Evolutionary conservation across 805 yeast species (phyloP).

Genomic region (Candida palmyrensis): DNA sequence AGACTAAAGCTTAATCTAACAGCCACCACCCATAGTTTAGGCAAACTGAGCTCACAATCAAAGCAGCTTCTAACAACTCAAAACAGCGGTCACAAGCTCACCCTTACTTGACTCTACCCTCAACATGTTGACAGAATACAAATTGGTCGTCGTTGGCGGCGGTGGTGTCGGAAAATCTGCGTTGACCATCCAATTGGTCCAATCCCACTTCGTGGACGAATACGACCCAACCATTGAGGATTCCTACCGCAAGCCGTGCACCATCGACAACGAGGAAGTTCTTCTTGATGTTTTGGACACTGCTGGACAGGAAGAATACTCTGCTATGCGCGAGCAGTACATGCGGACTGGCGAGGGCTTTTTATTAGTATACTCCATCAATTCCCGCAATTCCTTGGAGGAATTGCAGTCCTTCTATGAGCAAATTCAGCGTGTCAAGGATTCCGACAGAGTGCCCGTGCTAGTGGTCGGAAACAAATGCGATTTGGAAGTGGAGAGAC

Average conservation of each 20-base stretch:
- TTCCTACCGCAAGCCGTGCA: constrained; percentile 82
- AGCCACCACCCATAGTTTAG: too few species aligned
- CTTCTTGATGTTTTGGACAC: constrained; percentile 88
- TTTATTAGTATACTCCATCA: constrained; percentile 80
- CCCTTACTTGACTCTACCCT: too few species aligned
- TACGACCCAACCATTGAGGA: constrained; percentile 98
- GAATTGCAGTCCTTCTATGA: constrained; percentile 75
- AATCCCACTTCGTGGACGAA: constrained; percentile 93
- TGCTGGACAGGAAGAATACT: constrained; percentile 97
- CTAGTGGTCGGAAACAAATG: constrained; percentile 74
- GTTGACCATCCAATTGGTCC: constrained; percentile 89
- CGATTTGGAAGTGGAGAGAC: constrained; percentile 72
- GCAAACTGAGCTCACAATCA: too few species aligned
- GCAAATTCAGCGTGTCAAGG: constrained; percentile 76
- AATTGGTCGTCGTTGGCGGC: constrained; percentile 95
- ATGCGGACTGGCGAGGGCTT: constrained; percentile 97
- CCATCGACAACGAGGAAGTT: constrained; percentile 72
- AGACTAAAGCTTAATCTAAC: too few species aligned
- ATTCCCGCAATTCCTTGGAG: constrained; percentile 79
- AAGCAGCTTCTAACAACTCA: too few species aligned
- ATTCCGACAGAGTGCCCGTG: constrained; percentile 68
- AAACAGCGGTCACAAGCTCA: not conserved
- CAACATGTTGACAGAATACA: constrained; percentile 63
- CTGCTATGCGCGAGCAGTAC: constrained; percentile 81
- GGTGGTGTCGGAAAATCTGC: constrained; percentile 99